Conservation (phyloP, 2,329 filamentous ascomycete species). For the Annulohypoxylon truncatum region DNA sequence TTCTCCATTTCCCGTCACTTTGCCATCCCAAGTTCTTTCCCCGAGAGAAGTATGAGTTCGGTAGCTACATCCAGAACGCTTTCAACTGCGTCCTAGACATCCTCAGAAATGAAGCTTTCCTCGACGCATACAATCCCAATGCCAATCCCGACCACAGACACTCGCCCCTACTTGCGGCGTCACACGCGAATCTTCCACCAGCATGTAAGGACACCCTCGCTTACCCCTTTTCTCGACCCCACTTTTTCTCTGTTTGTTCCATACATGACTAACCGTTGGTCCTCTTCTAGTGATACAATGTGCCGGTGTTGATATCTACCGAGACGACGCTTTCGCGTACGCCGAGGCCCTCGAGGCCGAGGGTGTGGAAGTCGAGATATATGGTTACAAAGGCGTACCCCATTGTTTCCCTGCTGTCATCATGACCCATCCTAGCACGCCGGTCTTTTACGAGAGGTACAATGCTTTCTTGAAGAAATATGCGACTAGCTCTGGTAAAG, state of each 20-base stretch:
- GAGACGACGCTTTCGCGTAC: slow-evolving; percentile 55
- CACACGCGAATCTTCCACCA: slow-evolving; percentile 49
- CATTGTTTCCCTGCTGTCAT: slow-evolving; percentile 50
- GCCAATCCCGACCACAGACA: slow-evolving; percentile 44
- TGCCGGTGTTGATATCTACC: slow-evolving; percentile 52
- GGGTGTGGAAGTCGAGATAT: slow-evolving; percentile 50
- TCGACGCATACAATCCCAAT: slow-evolving; percentile 44
- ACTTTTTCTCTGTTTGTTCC: background rate
- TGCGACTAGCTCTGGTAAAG: background rate
- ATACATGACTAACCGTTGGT: slow-evolving; percentile 14
- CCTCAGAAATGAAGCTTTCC: slow-evolving; percentile 51
- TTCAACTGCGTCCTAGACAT: slow-evolving; percentile 49
- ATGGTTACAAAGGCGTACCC: slow-evolving; percentile 52
- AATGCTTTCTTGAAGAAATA: slow-evolving; percentile 35
- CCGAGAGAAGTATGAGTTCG: slow-evolving; percentile 47
- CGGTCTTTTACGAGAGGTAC: slow-evolving; percentile 38
- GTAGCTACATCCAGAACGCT: slow-evolving; percentile 51
- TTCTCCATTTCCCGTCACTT: slow-evolving; percentile 52
- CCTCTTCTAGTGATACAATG: slow-evolving; percentile 51
- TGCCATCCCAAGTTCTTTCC: slow-evolving; percentile 54
- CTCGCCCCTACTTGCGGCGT: slow-evolving; percentile 51
- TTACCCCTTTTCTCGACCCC: background rate
- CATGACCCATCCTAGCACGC: slow-evolving; percentile 29
- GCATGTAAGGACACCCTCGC: slow-evolving; percentile 46
- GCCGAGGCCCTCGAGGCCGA: slow-evolving; percentile 51